Evolutionary conservation across 1,284 basidiomycete species (phyloP).

Genomic region (Neonothopanus nambi): DNA sequence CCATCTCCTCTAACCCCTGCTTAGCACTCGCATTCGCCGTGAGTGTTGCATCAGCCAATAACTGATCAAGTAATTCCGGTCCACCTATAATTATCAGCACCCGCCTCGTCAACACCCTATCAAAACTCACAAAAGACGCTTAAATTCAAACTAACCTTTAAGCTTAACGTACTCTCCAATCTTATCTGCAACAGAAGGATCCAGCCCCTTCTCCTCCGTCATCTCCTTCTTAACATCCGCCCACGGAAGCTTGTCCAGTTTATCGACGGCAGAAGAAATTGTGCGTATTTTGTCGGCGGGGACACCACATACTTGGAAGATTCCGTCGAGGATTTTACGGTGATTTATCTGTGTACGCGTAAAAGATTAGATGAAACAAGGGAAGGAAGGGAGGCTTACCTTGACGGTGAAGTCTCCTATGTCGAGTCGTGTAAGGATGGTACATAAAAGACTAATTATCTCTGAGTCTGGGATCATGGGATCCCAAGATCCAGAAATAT

Average conservation of each 20-base stretch:
- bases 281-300: conserved; percentile 87
- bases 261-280: conserved; percentile 98
- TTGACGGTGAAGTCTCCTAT: conserved; percentile 96
- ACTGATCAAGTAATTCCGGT: conserved; percentile 72
- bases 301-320: conserved; percentile 97
- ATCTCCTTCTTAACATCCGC: conserved; percentile 93
- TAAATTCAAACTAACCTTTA: conserved; percentile 61
- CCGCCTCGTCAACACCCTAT: background rate
- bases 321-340: conserved; percentile 95
- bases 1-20: conserved; percentile 91
- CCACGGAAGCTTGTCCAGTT: conserved; percentile 98
- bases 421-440: conserved; percentile 81
- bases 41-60: conserved; percentile 71
- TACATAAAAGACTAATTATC: conserved; percentile 81
- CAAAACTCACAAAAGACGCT: background rate
- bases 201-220: conserved; percentile 93
- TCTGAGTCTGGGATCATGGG: conserved; percentile 98
- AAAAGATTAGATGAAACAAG: background rate
- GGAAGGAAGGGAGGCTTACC: conserved; percentile 39
- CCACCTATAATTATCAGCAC: conserved; percentile 75
- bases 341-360: conserved; percentile 74
- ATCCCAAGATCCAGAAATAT: conserved; percentile 94
- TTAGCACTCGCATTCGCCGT: conserved; percentile 76
- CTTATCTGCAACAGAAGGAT: conserved; percentile 82
- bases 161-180: conserved; percentile 97